These are phyloP conservation scores for Leishmania braziliensis DNA, from an alignment of 208 protist species.

Conservation along the genomic window DNA sequence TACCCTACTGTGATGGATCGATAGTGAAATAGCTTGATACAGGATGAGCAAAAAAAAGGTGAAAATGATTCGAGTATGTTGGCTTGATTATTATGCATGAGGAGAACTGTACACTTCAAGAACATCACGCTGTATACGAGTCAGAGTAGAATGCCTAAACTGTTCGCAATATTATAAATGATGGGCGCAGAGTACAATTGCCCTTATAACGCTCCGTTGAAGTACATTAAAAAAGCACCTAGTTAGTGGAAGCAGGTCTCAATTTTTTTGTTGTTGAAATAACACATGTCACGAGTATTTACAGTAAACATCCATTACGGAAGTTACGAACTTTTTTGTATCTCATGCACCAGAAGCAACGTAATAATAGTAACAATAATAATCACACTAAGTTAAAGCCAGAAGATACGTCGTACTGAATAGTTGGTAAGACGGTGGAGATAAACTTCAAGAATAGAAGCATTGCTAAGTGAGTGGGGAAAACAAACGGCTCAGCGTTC, in stretches of 20 bases:
- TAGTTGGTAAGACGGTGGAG: constrained; percentile 95
- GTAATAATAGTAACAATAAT: neutral
- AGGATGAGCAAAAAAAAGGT: too few species aligned
- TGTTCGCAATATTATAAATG: neutral
- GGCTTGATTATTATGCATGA: neutral
- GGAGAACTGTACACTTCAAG: neutral
- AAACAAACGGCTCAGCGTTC: constrained; percentile 48
- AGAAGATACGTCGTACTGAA: constrained; percentile 96
- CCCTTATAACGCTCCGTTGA: neutral
- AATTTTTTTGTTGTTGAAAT: neutral
- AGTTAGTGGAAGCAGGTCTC: neutral
- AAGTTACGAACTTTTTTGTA: neutral
- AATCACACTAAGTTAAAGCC: constrained; percentile 42
- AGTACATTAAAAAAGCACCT: neutral
- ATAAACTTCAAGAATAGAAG: constrained; percentile 94
- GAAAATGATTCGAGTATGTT: neutral
- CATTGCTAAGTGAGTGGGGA: constrained; percentile 55
- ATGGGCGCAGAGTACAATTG: too few species aligned
- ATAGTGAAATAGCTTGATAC: too few species aligned
- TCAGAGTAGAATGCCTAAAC: neutral
- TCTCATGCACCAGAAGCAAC: neutral
- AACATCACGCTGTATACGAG: neutral
- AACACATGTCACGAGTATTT: too few species aligned
- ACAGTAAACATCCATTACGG: neutral
- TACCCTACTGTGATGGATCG: too few species aligned